These are phyloP conservation scores for Colletotrichum sp. DNA, from an alignment of 2,329 filamentous ascomycete genomes.

Conservation along the genomic window DNA sequence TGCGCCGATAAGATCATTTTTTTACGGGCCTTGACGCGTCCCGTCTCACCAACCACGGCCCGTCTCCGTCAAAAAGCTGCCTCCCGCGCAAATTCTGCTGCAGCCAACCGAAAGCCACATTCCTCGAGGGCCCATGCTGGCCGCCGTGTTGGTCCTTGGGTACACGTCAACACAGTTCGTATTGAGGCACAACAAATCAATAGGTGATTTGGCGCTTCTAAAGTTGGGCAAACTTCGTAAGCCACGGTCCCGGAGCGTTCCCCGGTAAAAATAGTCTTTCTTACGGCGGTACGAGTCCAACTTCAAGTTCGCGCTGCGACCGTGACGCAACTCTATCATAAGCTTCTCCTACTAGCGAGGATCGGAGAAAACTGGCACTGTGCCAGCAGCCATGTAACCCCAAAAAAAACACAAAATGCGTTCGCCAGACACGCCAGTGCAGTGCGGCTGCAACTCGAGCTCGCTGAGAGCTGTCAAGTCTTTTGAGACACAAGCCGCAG, in stretches of 20 bases:
- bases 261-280: neutral
- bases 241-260: neutral
- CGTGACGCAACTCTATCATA: conserved; percentile 5
- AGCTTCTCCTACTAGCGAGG: neutral
- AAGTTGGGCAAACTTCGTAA: neutral
- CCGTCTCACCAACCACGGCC: conserved; percentile 5
- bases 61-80: neutral
- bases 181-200: neutral
- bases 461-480: neutral
- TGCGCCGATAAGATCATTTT: neutral
- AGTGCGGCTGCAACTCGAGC: neutral
- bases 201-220: neutral
- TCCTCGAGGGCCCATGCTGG: neutral
- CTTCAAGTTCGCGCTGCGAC: neutral
- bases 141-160: neutral
- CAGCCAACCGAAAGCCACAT: neutral
- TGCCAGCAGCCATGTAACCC: neutral
- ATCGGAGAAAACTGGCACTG: neutral
- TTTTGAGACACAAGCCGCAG: neutral
- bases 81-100: neutral
- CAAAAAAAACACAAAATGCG: neutral
- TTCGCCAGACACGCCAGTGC: neutral
- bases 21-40: neutral
- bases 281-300: neutral
- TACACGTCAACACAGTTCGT: neutral